These are phyloP conservation scores for Hyaloscypha finlandica DNA, from an alignment of 495 filamentous ascomycete genomes.

Conservation along the genomic window DNA sequence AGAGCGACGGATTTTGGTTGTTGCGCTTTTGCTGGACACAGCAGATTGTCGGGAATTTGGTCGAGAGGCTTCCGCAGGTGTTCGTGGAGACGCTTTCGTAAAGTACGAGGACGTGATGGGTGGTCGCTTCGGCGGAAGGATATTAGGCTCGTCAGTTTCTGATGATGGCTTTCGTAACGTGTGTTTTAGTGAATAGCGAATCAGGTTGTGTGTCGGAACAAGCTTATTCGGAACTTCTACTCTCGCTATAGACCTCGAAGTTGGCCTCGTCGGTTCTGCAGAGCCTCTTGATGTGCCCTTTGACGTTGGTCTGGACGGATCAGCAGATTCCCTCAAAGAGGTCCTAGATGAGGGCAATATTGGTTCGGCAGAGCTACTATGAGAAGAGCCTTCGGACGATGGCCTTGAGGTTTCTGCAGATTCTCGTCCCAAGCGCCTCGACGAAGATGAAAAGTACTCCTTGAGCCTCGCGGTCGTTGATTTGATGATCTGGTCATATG, in stretches of 20 bases:
- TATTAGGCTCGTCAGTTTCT: too few relatives aligned
- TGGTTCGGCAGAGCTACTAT: not conserved
- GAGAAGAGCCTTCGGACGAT: slow-evolving; percentile 8
- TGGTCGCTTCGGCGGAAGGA: not conserved
- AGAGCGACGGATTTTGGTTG: not conserved
- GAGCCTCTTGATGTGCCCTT: slow-evolving; percentile 16
- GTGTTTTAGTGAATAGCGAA: too few relatives aligned
- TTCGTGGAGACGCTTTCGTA: slow-evolving; percentile 13
- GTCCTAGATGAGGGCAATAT: not conserved
- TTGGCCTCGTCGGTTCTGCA: slow-evolving; percentile 9
- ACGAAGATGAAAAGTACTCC: not conserved
- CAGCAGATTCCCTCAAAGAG: not conserved
- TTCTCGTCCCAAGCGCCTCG: not conserved
- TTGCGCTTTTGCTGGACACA: not conserved
- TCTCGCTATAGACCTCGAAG: not conserved
- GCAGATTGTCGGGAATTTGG: not conserved
- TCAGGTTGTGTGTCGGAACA: too few relatives aligned
- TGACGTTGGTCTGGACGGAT: slow-evolving; percentile 7
- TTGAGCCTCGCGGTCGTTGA: not conserved
- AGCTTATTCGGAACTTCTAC: too few relatives aligned
- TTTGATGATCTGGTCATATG: not conserved
- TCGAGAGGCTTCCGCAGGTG: not conserved
- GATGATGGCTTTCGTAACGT: too few relatives aligned
- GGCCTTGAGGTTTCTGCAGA: slow-evolving; percentile 16
- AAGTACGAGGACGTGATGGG: not conserved